Evolutionary conservation across 2,329 filamentous ascomycete genomes (phyloP).

Genomic region (Phyllosticta capitalensis): DNA sequence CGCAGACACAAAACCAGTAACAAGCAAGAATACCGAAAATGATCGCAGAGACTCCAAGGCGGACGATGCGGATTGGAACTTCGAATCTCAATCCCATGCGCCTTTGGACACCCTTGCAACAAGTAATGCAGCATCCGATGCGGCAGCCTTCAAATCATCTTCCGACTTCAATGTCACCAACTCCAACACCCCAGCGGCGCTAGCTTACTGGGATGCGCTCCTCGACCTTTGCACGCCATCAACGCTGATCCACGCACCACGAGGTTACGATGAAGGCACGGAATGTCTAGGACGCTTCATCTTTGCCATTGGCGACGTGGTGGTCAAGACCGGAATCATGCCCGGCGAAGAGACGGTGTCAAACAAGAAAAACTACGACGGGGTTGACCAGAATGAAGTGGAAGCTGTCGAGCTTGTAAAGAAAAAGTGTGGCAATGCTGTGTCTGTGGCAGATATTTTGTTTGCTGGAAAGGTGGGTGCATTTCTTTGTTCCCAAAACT

Average conservation of each 20-base stretch:
- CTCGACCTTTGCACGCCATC: conserved; percentile 1
- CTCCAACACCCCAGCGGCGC: conserved; percentile 4
- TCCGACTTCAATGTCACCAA: background rate
- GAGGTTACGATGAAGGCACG: background rate
- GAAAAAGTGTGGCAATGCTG: conserved; percentile 16
- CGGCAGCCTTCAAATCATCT: background rate
- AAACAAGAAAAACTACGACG: conserved; percentile 27
- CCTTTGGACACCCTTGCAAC: background rate
- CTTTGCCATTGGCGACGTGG: conserved; percentile 12
- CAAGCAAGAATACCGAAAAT: background rate
- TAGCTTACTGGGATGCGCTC: conserved; percentile 12
- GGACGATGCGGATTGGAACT: background rate
- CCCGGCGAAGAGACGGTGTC: background rate
- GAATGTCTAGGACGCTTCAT: conserved; percentile 11
- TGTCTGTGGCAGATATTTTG: conserved; percentile 21
- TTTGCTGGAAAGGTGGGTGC: background rate
- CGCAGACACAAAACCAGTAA: background rate
- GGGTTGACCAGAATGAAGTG: conserved; percentile 34
- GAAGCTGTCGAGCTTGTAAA: conserved; percentile 26
- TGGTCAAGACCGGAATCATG: conserved; percentile 10
- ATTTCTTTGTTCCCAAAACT: background rate
- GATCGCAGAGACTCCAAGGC: background rate
- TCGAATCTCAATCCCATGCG: background rate
- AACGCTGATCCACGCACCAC: conserved; percentile 9
- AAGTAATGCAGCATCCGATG: background rate